Evolutionary conservation across 2,329 filamentous ascomycete species (phyloP).

Genomic region (Myotisia sp.): DNA sequence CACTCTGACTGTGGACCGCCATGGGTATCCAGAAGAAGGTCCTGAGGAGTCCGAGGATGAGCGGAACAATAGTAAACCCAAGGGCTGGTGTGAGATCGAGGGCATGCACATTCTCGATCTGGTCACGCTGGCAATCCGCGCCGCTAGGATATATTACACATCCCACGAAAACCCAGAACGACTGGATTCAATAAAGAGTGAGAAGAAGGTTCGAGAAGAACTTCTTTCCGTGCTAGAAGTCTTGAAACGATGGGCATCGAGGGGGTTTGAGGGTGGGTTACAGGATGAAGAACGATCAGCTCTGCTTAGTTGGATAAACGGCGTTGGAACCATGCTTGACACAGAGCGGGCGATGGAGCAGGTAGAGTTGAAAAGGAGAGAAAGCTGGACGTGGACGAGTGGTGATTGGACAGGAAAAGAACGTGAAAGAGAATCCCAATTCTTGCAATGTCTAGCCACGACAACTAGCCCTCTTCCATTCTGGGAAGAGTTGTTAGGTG

Average conservation of each 20-base stretch:
- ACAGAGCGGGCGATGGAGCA: constrained; percentile 66
- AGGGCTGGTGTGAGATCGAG: constrained; percentile 72
- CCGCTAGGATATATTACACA: constrained; percentile 93
- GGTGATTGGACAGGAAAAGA: constrained; percentile 65
- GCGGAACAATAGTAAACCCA: constrained; percentile 24
- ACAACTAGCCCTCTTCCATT: constrained; percentile 45
- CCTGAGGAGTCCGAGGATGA: constrained; percentile 26
- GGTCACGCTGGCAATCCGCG: constrained; percentile 85
- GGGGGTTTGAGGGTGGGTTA: constrained; percentile 73
- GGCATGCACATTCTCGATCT: constrained; percentile 86
- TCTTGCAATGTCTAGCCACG: constrained; percentile 58
- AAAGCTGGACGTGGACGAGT: constrained; percentile 65
- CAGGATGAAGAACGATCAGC: constrained; percentile 60
- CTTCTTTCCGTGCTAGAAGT: constrained; percentile 78
- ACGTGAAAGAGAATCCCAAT: constrained; percentile 64
- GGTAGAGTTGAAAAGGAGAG: constrained; percentile 55
- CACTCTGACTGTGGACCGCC: neutral
- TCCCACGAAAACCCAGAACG: constrained; percentile 76
- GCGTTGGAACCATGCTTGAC: constrained; percentile 61
- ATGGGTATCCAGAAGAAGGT: constrained; percentile 13
- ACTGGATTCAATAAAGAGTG: constrained; percentile 72
- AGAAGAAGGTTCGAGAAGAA: constrained; percentile 71
- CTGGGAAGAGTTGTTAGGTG: constrained; percentile 38
- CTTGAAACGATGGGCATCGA: constrained; percentile 76
- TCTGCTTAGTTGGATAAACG: constrained; percentile 65